Conservation (phyloP, 176 grass and related monocot species). For the Carex kokanica region DNA sequence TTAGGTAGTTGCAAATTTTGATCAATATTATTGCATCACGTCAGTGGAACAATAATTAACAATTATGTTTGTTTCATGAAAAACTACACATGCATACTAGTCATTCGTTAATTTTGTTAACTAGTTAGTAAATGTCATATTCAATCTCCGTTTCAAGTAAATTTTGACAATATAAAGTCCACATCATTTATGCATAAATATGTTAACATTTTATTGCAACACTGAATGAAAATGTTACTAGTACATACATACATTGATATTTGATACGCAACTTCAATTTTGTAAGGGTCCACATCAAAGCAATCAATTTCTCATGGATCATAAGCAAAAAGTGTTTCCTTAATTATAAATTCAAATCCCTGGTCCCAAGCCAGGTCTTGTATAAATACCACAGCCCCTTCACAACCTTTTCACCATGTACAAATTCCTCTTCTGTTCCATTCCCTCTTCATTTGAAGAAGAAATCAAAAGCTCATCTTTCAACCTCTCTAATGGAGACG, state of each 20-base stretch:
- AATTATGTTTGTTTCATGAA: background rate
- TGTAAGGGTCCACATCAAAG: background rate
- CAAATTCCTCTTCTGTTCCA: constrained; percentile 8
- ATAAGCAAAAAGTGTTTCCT: background rate
- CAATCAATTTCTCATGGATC: background rate
- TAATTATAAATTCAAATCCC: constrained; percentile 8
- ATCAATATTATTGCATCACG: background rate
- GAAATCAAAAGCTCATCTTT: background rate
- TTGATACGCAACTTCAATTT: background rate
- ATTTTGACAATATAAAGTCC: background rate
- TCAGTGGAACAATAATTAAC: background rate
- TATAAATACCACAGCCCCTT: constrained; percentile 23
- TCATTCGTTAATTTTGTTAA: background rate
- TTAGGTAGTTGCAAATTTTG: background rate
- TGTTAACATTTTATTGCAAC: background rate
- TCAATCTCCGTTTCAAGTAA: background rate
- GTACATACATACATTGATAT: background rate
- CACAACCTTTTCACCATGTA: background rate
- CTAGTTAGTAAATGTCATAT: background rate
- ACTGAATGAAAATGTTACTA: background rate
- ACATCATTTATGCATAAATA: background rate
- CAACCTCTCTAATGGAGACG: constrained; percentile 31
- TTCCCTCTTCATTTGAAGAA: background rate
- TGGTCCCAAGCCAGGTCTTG: constrained; percentile 31
- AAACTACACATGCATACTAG: background rate